Conservation (phyloP, 2,329 filamentous ascomycete species). For the Tolypocladium album region DNA sequence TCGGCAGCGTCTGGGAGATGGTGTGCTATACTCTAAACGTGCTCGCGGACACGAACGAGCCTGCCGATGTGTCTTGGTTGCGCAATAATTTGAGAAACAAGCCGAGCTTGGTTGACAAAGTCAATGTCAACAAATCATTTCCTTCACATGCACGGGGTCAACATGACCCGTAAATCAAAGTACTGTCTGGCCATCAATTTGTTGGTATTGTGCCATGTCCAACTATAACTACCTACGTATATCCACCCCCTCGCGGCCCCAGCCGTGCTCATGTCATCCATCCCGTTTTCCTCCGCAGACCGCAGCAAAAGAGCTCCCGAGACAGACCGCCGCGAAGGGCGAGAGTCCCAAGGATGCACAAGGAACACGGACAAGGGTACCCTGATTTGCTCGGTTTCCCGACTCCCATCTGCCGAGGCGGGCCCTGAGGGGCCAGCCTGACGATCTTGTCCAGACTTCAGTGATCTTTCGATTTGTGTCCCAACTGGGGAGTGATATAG, state of each 20-base stretch:
- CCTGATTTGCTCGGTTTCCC: neutral
- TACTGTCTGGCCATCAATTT: constrained; percentile 10
- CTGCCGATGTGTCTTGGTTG: neutral
- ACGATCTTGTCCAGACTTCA: neutral
- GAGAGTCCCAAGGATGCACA: neutral
- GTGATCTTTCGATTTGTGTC: neutral
- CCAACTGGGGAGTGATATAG: neutral
- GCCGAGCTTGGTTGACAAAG: neutral
- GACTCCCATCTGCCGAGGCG: neutral
- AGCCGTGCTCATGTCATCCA: neutral
- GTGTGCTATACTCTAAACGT: neutral
- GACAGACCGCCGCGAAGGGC: neutral
- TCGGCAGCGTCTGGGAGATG: neutral
- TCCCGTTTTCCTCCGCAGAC: neutral
- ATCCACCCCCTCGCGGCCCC: constrained; percentile 1
- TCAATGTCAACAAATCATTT: neutral
- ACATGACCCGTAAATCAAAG: neutral
- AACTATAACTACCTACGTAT: constrained; percentile 17
- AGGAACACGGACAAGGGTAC: neutral
- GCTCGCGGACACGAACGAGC: neutral
- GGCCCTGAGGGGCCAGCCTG: neutral
- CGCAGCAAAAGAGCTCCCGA: neutral
- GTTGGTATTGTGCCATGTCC: constrained; percentile 16
- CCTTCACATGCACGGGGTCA: neutral
- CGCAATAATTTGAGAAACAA: neutral